These are phyloP conservation scores for Eucalyptus guilfoylei DNA, from an alignment of 345 rosid genomes.

Conservation along the genomic window DNA sequence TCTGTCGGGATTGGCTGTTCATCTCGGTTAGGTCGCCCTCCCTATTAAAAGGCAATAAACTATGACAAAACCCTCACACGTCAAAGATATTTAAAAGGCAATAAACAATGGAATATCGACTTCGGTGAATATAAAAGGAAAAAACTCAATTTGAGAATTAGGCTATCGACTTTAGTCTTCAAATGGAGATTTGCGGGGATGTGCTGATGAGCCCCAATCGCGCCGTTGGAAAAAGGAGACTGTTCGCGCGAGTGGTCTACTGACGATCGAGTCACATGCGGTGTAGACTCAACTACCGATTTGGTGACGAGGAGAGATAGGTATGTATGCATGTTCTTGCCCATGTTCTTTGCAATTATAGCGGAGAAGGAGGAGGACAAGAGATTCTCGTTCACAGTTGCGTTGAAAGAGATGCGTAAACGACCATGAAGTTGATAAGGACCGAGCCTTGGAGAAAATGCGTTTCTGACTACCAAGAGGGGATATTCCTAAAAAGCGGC, in stretches of 20 bases:
- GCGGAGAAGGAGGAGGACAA: neutral
- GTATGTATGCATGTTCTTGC: neutral
- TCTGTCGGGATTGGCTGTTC: neutral
- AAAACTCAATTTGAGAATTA: neutral
- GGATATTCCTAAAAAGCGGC: neutral
- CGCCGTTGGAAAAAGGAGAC: neutral
- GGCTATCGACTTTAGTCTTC: neutral
- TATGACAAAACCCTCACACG: neutral
- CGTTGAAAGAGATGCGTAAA: neutral
- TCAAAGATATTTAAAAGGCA: neutral
- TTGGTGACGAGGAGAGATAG: neutral
- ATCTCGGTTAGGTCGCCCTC: neutral
- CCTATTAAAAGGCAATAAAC: neutral
- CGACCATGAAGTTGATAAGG: neutral
- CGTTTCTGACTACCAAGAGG: neutral
- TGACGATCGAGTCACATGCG: neutral
- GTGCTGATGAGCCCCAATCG: neutral
- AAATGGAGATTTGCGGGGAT: neutral
- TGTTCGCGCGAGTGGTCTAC: neutral
- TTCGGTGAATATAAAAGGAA: neutral
- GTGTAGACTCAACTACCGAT: neutral
- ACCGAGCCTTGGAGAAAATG: neutral
- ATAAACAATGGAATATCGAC: neutral
- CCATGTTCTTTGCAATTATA: neutral
- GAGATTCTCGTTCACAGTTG: neutral